A percentile compares a stretch with the other conserved stretches of the same genome.
phyloP scores from a whole-genome alignment of 306 rosid species.

The Mimosa pudica region DNA sequence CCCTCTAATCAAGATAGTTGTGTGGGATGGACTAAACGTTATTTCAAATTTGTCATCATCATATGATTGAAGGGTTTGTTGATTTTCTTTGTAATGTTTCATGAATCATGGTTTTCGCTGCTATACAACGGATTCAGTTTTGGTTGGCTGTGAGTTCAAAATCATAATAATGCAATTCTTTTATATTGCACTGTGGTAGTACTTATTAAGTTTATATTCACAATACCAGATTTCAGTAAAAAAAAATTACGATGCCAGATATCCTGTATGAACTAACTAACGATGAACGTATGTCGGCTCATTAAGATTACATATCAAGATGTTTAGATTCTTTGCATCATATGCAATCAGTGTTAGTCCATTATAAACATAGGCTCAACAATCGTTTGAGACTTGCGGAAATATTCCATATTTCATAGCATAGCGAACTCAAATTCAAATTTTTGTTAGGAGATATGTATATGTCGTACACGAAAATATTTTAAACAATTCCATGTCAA shows the following conservation, averaged over 20 bases:
- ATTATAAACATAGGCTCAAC: no score
- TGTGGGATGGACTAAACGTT: neutral
- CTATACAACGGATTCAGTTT: neutral
- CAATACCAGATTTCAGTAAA: no score
- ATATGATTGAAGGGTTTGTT: neutral
- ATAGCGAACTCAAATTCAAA: no score
- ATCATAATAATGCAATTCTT: neutral
- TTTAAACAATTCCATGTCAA: no score
- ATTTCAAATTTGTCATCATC: neutral
- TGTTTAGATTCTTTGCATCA: neutral
- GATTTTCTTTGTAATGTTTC: neutral
- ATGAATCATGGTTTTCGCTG: neutral
- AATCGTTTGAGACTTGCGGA: no score
- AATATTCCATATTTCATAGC: no score
- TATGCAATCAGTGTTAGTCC: neutral
- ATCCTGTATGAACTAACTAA: neutral
- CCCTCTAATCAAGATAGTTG: neutral
- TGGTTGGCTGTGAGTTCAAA: neutral
- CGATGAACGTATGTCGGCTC: neutral
- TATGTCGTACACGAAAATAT: no score
- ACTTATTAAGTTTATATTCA: no score
- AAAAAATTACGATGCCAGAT: neutral
- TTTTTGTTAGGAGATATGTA: no score
- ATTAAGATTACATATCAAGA: neutral
- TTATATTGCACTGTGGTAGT: neutral